A percentile compares a stretch with the other conserved stretches of the same genome.
phyloP scores from a whole-genome alignment of 108 stramenopile species.

The Skeletonema menzelii region DNA sequence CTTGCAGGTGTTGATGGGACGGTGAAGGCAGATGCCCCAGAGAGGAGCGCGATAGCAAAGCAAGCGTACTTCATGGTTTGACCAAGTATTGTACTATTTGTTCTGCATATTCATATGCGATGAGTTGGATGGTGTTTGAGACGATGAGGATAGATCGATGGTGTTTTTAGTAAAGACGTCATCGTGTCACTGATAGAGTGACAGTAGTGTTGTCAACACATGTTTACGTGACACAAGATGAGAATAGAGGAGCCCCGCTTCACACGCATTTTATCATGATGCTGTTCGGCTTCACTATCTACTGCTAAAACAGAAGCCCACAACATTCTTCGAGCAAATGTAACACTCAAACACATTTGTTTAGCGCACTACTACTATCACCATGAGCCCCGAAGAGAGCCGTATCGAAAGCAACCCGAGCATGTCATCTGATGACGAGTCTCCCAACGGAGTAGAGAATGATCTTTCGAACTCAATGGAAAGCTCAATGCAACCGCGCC shows the following conservation, averaged over 20 bases:
- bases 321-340: background rate
- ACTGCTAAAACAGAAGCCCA: background rate
- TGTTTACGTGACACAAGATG: background rate
- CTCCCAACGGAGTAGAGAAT: background rate
- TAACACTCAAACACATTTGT: background rate
- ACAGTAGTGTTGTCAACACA: background rate
- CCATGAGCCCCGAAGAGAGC: constrained; percentile 7
- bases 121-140: background rate
- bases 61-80: constrained; percentile 19
- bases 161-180: background rate
- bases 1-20: constrained; percentile 25
- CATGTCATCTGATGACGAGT: background rate
- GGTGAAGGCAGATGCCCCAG: constrained; percentile 58
- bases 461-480: background rate
- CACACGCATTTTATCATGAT: background rate
- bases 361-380: background rate
- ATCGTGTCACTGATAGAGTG: background rate
- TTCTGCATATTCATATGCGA: background rate
- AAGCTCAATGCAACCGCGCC: constrained; percentile 1
- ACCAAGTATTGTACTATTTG: background rate
- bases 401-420: background rate
- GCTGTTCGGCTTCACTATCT: background rate
- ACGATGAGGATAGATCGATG: background rate
- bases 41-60: constrained; percentile 39
- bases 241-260: background rate